Percentiles rank a stretch among this genome's conserved stretches.
These are phyloP conservation scores for Porcisia hertigi DNA, from an alignment of 208 protist species.

Conservation along the genomic window DNA sequence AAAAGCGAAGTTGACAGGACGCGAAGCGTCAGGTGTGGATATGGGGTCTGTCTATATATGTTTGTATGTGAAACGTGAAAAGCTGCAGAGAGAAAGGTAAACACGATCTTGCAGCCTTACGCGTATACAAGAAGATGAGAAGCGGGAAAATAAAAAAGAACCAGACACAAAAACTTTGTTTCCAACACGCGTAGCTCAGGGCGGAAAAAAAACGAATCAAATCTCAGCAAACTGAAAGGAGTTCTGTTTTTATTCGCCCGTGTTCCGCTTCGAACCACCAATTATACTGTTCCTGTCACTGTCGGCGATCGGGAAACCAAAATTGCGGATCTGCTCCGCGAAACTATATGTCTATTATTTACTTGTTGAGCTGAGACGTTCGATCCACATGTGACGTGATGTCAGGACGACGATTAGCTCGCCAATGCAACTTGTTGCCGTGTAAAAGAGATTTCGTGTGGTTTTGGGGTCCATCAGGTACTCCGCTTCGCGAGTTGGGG, in stretches of 20 bases:
- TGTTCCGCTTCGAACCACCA: neutral
- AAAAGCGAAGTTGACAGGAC: neutral
- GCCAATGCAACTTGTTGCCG: neutral
- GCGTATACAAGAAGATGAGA: neutral
- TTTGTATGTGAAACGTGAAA: neutral
- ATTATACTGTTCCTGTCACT: neutral
- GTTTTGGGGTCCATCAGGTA: neutral
- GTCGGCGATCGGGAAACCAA: neutral
- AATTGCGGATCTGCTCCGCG: neutral
- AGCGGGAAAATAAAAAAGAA: neutral
- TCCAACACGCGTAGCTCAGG: neutral
- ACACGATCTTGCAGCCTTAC: neutral
- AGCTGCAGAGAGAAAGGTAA: neutral
- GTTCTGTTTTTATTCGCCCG: neutral
- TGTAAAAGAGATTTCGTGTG: neutral
- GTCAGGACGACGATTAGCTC: neutral
- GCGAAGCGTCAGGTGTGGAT: neutral
- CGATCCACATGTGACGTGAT: neutral
- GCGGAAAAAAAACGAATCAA: neutral
- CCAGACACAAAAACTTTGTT: neutral
- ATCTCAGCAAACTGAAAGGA: neutral
- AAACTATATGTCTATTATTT: neutral
- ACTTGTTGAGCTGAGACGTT: neutral
- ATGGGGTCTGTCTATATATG: neutral
- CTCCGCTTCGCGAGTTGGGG: neutral